Evolutionary conservation across 441 rosid genomes (phyloP), one percentile per base, ranked within the genome.

Genomic region (Brassica balearica): DNA sequence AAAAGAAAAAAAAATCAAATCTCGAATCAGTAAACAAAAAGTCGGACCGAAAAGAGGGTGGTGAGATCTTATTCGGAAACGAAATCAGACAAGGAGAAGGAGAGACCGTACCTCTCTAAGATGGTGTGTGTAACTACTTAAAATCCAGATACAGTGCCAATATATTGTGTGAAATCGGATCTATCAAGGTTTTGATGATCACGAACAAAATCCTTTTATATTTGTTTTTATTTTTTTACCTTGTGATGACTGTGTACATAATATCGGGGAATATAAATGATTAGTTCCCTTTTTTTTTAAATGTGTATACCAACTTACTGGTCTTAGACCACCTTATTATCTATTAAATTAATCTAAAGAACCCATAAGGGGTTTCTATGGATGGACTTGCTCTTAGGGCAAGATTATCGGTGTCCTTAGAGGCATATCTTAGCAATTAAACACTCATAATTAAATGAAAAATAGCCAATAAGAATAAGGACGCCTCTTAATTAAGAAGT

Each of bases 201-300:
- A 8, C 4, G 2, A 15, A 61, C 32, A 12, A 53, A n/a, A 6
- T 14, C 58, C 58, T n/a, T 51, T 53, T 51, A 5, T 51, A 14
- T 51, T 14, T 14, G 9, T 15, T 53, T 14, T 5, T 1, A 4
- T 38, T 10, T 41, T 41, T 41, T 41, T 10, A 10, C 17, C 1
- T 48, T n/a, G 0, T 6, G 17, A 53, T 27, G 72, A 32, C 63
- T 25, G 56, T 64, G 71, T 70, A 71, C 41, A n/a, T 32, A 4
- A 38, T 11, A 61, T 43, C 1, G 2, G 38, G 5, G 6, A 32
- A 34, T 34, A 34, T 34, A 34, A 34, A 34, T 34, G 38, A 32
- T 32, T 32, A 6, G 19, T 17, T 15, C 17, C 17, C 17, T 15
- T 32, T 7, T 34, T 29, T 29, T 29, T 0, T 25, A 25, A 29